phyloP scores from a whole-genome alignment of 1,284 basidiomycete genomes.

The Schizopora paradoxa region DNA sequence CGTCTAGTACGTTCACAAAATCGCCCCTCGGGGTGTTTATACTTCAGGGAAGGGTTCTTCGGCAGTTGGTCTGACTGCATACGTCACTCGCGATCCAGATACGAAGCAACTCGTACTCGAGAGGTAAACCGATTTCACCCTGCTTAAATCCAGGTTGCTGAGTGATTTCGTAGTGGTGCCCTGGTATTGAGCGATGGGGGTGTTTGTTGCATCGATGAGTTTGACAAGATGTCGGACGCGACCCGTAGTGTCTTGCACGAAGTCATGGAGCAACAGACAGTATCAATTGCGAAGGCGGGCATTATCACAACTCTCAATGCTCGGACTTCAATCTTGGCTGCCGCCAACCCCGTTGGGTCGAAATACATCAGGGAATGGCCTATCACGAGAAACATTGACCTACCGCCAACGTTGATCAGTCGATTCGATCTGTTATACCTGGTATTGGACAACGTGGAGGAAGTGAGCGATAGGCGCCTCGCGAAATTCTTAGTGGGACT shows the following conservation, averaged over 20 bases:
- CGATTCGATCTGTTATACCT: slow-evolving; percentile 98
- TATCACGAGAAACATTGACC: slow-evolving; percentile 57
- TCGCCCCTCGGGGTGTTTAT: slow-evolving; percentile 95
- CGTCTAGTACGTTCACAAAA: slow-evolving; percentile 92
- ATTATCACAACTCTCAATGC: slow-evolving; percentile 99
- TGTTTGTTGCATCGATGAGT: slow-evolving; percentile 99
- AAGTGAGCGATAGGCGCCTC: slow-evolving; percentile 80
- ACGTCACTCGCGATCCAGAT: slow-evolving; percentile 96
- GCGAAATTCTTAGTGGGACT: slow-evolving; percentile 92
- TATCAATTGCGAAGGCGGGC: slow-evolving; percentile 98
- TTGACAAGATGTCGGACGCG: slow-evolving; percentile 98
- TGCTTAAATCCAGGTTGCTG: not conserved
- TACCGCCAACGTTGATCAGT: slow-evolving; percentile 96
- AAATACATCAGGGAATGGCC: slow-evolving; percentile 59
- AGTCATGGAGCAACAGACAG: slow-evolving; percentile 99
- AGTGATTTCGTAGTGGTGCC: slow-evolving; percentile 63
- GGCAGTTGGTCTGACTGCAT: slow-evolving; percentile 96
- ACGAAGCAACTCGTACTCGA: slow-evolving; percentile 97
- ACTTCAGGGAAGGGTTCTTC: slow-evolving; percentile 97
- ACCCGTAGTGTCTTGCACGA: slow-evolving; percentile 96
- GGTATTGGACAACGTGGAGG: slow-evolving; percentile 93
- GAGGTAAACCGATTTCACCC: slow-evolving; percentile 45
- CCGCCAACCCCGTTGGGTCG: slow-evolving; percentile 95
- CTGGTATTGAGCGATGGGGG: slow-evolving; percentile 96
- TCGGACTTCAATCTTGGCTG: slow-evolving; percentile 93